Percentiles rank a stretch among this genome's conserved stretches.
phyloP scores from a whole-genome alignment of 108 stramenopile genomes.

The Skeletonema potamos region DNA sequence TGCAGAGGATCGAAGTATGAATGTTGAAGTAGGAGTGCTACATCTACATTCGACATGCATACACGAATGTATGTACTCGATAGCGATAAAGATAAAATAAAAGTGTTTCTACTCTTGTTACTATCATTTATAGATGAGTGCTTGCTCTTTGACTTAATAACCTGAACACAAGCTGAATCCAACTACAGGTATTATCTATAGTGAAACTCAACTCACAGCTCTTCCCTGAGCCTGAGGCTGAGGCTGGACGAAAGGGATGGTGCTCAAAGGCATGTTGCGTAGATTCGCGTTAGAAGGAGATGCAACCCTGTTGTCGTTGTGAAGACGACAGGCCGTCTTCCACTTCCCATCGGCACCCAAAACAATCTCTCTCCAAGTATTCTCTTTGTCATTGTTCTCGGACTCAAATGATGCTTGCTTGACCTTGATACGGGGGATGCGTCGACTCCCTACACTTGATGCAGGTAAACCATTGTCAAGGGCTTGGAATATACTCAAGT shows the following conservation, averaged over 20 bases:
- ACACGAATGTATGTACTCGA: no score
- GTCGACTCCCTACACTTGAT: background rate
- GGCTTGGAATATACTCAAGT: slow-evolving; percentile 10
- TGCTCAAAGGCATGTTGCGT: slow-evolving; percentile 18
- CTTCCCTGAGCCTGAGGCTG: background rate
- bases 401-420: background rate
- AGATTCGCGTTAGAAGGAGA: background rate
- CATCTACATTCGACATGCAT: no score
- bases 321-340: background rate
- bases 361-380: slow-evolving; percentile 14
- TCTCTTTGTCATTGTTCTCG: background rate
- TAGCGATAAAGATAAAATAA: no score
- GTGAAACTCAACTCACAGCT: no score
- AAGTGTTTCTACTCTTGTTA: no score
- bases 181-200: no score
- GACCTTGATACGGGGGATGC: slow-evolving; percentile 11
- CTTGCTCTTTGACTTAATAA: no score
- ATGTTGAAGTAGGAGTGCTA: no score
- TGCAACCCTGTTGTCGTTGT: background rate
- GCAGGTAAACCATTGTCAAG: background rate
- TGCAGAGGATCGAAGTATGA: no score
- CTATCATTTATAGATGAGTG: no score
- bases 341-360: slow-evolving; percentile 14
- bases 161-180: no score
- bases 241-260: slow-evolving; percentile 12